Base-by-base conservation (phyloP, 2,329 filamentous ascomycete genomes). In the Neonectria hederae region DNA sequence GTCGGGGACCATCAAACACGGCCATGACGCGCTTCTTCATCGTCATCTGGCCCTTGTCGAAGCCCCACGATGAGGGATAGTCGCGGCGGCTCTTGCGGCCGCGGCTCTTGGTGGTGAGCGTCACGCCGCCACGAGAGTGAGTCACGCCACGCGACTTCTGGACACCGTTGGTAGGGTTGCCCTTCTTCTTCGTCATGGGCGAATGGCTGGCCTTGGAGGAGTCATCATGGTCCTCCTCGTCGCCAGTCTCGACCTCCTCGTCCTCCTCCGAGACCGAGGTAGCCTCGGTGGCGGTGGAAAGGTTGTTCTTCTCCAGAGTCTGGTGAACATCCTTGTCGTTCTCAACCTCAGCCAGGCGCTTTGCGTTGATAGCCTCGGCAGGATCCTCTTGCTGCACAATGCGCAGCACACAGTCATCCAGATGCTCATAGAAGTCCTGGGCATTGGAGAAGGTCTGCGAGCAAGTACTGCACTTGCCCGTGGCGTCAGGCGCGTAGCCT, bases 401-500 rank as follows among this genome's bases (percentile, higher is more conserved):
- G 76, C 88, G 87, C 68, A 91, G 81, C 65, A 91, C 89, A 75
- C 89, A 91, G 80, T 91, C 89, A 73, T 91, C 95, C 76, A 98
- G 84, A 86, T 98, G 95, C 86, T 98, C 96, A 79, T 98, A 98
- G 81, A 98, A 98, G 81, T 98, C 95, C 78, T 98, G 95, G 5
- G 94, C 94, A 74, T 93, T 97, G 82, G 87, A 89, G 80, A 98
- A 98, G 13, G 92, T 97, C 63, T 90, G 88, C 14, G 92, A 93
- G 81, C 96, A 99, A 54, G 94, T 98, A 26, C 94, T 97, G 81
- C 96, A 98, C 82, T 96, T 97, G 80, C 94, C 95, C 14, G 94
- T 96, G 32, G 92, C 90, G 73, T 96, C 92, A 63, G 89, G 86
- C 21, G 91, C 86, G 75, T 93, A 93, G 58, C 87, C 88, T 5